Evolutionary conservation across 2,329 filamentous ascomycete genomes (phyloP).

Genomic region (Mariannaea sp.): DNA sequence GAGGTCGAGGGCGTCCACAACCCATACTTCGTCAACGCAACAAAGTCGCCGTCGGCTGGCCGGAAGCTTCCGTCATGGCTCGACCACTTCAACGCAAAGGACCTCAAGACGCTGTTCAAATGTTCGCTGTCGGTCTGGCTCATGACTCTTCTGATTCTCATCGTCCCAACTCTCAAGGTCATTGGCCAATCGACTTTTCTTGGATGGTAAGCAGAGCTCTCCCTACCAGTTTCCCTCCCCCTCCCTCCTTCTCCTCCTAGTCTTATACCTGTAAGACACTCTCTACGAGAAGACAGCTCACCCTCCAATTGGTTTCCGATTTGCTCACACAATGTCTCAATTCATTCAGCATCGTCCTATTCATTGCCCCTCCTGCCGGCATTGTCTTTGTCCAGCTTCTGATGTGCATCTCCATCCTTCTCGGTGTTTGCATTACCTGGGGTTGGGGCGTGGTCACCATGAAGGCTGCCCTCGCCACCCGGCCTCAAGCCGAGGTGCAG

Average conservation of each 20-base stretch:
- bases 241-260: too few species aligned
- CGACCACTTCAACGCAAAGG: constrained; percentile 30
- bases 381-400: constrained; percentile 31
- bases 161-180: constrained; percentile 23
- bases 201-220: constrained; percentile 14
- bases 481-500: constrained; percentile 19
- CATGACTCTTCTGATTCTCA: constrained; percentile 28
- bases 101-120: constrained; percentile 32
- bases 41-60: background rate
- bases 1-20: background rate
- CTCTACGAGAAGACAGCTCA: too few species aligned
- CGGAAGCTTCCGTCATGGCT: constrained; percentile 21
- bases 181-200: constrained; percentile 24
- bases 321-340: too few species aligned
- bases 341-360: constrained; percentile 19
- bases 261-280: too few species aligned
- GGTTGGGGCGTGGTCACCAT: constrained; percentile 28
- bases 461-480: constrained; percentile 29
- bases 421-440: constrained; percentile 24
- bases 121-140: constrained; percentile 31
- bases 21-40: background rate
- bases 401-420: constrained; percentile 19
- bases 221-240: too few species aligned
- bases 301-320: background rate
- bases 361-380: constrained; percentile 30